Conservation (phyloP, 164 flowering plant species). For the Litsea cubeba region DNA sequence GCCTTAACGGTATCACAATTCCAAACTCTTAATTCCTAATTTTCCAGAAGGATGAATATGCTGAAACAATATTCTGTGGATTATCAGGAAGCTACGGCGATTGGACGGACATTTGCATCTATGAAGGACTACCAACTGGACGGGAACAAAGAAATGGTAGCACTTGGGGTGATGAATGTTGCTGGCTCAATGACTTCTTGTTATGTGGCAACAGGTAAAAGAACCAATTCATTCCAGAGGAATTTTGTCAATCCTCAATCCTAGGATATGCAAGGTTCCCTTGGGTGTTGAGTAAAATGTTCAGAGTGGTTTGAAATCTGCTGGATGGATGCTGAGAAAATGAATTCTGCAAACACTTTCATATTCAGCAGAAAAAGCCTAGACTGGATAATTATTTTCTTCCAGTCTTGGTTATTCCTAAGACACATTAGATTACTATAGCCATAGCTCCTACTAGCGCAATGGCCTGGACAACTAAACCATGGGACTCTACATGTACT, state of each 20-base stretch:
- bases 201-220: constrained; percentile 79
- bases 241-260: background rate
- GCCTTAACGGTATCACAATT: too few species aligned
- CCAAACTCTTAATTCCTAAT: background rate
- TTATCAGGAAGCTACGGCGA: constrained; percentile 83
- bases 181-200: constrained; percentile 92
- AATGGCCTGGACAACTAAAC: too few species aligned
- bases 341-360: background rate
- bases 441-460: too few species aligned
- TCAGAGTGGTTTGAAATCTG: background rate
- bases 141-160: constrained; percentile 97
- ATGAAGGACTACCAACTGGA: constrained; percentile 82
- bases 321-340: background rate
- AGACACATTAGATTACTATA: background rate
- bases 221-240: background rate
- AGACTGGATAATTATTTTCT: background rate
- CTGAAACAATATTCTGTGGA: background rate
- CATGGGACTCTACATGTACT: too few species aligned
- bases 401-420: background rate
- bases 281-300: background rate
- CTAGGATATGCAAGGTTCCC: background rate
- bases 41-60: background rate
- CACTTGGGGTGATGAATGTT: constrained; percentile 82
- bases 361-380: background rate
- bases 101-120: constrained; percentile 89